These are phyloP conservation scores for Psilocybe mexicana DNA, from an alignment of 1,284 basidiomycete genomes.

Conservation along the genomic window DNA sequence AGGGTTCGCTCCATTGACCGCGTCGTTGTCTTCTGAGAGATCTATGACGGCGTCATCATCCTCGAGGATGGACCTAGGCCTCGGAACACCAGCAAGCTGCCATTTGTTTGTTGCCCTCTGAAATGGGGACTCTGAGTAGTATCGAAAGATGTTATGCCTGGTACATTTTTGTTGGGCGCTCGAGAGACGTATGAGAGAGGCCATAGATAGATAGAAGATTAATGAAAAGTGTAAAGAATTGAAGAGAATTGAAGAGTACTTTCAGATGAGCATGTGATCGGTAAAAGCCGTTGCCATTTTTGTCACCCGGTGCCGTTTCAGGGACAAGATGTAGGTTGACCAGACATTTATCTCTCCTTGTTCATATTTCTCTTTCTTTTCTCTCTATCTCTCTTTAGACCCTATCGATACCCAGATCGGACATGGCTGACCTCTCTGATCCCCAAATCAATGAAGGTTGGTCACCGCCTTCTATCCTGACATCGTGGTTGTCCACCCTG, in stretches of 20 bases:
- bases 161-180: conserved; percentile 12
- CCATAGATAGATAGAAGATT: conserved; percentile 18
- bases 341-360: conserved; percentile 6
- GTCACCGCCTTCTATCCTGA: conserved; percentile 17
- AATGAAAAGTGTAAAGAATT: not conserved
- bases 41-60: conserved; percentile 47
- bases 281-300: conserved; percentile 12
- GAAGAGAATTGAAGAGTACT: not conserved
- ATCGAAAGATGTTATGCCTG: conserved; percentile 19
- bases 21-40: conserved; percentile 54
- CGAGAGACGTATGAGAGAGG: conserved; percentile 22
- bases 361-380: conserved; percentile 24
- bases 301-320: not conserved
- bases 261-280: conserved; percentile 8
- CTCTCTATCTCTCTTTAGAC: conserved; percentile 15
- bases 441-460: conserved; percentile 75
- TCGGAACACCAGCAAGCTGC: conserved; percentile 47
- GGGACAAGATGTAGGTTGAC: conserved; percentile 2
- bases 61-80: conserved; percentile 54
- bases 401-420: conserved; percentile 8
- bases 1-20: conserved; percentile 41
- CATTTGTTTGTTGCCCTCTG: conserved; percentile 38
- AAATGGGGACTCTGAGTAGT: conserved; percentile 23
- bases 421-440: conserved; percentile 85
- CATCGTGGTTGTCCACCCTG: not conserved